Conservation (phyloP, 23 red algal genomes). For the Agarophyton chilense region DNA sequence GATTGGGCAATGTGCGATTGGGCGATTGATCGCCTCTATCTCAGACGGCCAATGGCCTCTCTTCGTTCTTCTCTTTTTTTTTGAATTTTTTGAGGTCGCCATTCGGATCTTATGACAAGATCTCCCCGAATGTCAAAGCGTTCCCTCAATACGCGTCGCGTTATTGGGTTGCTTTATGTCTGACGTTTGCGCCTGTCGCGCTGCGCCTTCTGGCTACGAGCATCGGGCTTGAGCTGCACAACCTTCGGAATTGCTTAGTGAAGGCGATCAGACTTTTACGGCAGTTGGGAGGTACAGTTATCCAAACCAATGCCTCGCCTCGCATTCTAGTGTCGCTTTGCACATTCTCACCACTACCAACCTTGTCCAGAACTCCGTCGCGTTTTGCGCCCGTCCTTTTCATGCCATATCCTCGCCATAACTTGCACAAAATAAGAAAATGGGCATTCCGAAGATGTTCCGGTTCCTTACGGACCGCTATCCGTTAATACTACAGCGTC, state of each 20-base stretch:
- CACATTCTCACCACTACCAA: too few relatives aligned
- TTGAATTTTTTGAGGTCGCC: background rate
- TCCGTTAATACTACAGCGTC: slow-evolving; percentile 93
- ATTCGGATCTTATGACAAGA: background rate
- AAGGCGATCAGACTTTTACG: background rate
- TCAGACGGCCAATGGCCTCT: background rate
- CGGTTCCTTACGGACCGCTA: slow-evolving; percentile 98
- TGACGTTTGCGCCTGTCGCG: too few relatives aligned
- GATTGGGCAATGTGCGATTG: too few relatives aligned
- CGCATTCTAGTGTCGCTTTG: background rate
- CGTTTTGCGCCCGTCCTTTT: background rate
- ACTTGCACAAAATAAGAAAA: background rate
- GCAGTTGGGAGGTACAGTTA: background rate
- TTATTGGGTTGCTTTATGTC: too few relatives aligned
- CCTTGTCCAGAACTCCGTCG: background rate
- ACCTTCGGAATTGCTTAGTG: background rate
- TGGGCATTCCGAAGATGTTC: slow-evolving; percentile 98
- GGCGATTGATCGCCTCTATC: too few relatives aligned
- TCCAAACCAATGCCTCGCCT: background rate
- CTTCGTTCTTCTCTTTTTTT: background rate
- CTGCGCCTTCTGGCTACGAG: too few relatives aligned
- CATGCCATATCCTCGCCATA: background rate
- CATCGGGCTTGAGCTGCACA: too few relatives aligned
- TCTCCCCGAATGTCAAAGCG: background rate
- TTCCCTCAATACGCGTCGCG: too few relatives aligned